Evolutionary conservation across 164 flowering plant species (phyloP), one percentile per base, ranked within the genome.

Genomic region (Nymphaea thermarum): DNA sequence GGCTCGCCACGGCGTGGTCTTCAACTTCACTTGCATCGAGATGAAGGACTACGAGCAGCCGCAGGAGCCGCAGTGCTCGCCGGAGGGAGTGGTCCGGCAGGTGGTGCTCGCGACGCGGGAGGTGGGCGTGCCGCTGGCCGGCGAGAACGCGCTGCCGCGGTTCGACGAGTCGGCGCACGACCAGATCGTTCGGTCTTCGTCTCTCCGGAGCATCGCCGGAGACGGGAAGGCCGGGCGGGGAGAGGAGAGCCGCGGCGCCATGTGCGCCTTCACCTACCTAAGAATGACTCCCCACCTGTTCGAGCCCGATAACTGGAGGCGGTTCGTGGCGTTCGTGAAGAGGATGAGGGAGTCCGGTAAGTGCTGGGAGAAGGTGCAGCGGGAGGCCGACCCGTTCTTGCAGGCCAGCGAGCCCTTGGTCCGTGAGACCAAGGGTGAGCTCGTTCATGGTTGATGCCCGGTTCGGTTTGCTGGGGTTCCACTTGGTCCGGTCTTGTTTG

Each of bases 1-100:
- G 25, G 96, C 84, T 2, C 91, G 97, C 16, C 91, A 93, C 64
- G 89, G 89, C 3, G 97, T 90, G 0, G 67, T 91, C 10, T 87
- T 93, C 81, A 93, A 93, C 74, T 93, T 91, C 86, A 93, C 98
- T 3, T 93, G 98, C 73, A 82, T 93, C 25, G 97, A 93, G 78
- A 93, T 93, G 98, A 82, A 93, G 36, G 98, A 93, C 68, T 83
- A 85, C 59, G 98, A 93, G 80, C 98, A 93, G 71, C 98, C 95
- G 3, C 93, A 85, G n/a, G 96, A 89, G 42, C 97, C 98, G 1
- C 83, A 72, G 4, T 93, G 98, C 67, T 83, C 86, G 4, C 98
- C 97, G 0, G 95, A 89, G 82, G 83, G 83, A 75, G 83, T 93
- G 36, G 98, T 91, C 5, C 78, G 72, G 69, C 98, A 93, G 77